Evolutionary conservation across 352 stramenopile species (phyloP).

Genomic region (Pythium coloratum): DNA sequence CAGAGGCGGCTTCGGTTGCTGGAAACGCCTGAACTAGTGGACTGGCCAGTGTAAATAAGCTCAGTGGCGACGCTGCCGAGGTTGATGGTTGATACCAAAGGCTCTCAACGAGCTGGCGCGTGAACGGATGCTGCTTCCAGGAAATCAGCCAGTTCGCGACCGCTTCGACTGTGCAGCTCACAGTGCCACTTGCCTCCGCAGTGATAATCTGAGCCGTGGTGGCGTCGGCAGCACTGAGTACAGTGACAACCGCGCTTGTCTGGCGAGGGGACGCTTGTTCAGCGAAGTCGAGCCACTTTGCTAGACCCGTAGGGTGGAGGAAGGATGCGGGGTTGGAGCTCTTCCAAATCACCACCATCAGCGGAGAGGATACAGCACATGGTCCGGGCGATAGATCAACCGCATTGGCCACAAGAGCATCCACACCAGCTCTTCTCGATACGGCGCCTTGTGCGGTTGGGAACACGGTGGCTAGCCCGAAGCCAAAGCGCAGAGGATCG

Average conservation of each 20-base stretch:
- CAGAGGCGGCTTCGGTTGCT: slow-evolving; percentile 1
- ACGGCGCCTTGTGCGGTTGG: slow-evolving; percentile 25
- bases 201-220: slow-evolving; percentile 5
- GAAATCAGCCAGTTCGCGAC: slow-evolving; percentile 54
- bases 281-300: slow-evolving; percentile 33
- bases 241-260: slow-evolving; percentile 15
- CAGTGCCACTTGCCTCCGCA: slow-evolving; percentile 16
- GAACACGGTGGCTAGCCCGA: slow-evolving; percentile 44
- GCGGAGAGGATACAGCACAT: slow-evolving; percentile 33
- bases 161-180: slow-evolving; percentile 42
- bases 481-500: slow-evolving; percentile 51
- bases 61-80: slow-evolving; percentile 8
- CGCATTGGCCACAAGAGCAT: slow-evolving; percentile 42
- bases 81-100: slow-evolving; percentile 38
- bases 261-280: slow-evolving; percentile 11
- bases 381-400: slow-evolving; percentile 5
- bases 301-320: slow-evolving; percentile 28
- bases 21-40: slow-evolving; percentile 9
- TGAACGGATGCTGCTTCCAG: slow-evolving; percentile 47
- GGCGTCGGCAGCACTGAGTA: slow-evolving; percentile 4
- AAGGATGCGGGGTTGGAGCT: slow-evolving; percentile 20
- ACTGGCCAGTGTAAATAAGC: slow-evolving; percentile 4
- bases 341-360: slow-evolving; percentile 48
- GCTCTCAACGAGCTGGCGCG: slow-evolving; percentile 50
- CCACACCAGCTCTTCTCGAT: slow-evolving; percentile 24